Evolutionary conservation across 257 asterid species (phyloP), one percentile per base, ranked within the genome.

Genomic region (Penstemon newberryi): DNA sequence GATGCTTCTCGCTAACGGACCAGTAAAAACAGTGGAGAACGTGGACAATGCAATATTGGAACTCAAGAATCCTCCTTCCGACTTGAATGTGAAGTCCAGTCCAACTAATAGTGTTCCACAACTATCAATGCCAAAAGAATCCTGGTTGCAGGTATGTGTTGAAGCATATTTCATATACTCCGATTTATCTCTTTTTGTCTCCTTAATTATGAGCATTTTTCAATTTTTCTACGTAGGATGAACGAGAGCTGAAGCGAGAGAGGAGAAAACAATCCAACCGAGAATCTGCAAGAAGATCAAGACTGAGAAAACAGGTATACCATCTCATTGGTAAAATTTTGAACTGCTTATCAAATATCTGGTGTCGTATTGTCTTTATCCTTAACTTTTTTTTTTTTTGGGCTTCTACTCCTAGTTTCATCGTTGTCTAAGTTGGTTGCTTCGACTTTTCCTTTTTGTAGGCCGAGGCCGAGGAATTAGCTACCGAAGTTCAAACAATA

Each of bases 251-350:
- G 56, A 94, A 91, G 73, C 80, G 95, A 63, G 99, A 94, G 84
- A 85, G 87, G 80, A 87, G 99, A 87, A 94, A 94, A 72, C 99
- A 94, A 77, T 94, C 99, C 44, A 94, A 94, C 66, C 84, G 99
- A 64, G 99, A 94, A 82, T 94, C 99, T 70, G 99, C 99, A 6
- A 83, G 99, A 78, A 79, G 99, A 84, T 94, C 99, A 70, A 79
- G 99, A 70, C 85, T 94, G 80, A 87, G 99, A 81, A 94, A 91
- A 77, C 99, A 94, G 96, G 99, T 87, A 78, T 5, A 13, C 33
- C 40, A 41, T 38, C 55, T 18, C 19, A 45, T 44, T 4, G 3
- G 7, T 42, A 64, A 33, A 52, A 12, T 52, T 37, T 52, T 11
- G 39, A 45, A 45, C 45, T 38, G 41, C 63, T 57, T 58, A 49